Evolutionary conservation across 495 filamentous ascomycete genomes (phyloP).

Genomic region (Aspergillus egyptiacus): DNA sequence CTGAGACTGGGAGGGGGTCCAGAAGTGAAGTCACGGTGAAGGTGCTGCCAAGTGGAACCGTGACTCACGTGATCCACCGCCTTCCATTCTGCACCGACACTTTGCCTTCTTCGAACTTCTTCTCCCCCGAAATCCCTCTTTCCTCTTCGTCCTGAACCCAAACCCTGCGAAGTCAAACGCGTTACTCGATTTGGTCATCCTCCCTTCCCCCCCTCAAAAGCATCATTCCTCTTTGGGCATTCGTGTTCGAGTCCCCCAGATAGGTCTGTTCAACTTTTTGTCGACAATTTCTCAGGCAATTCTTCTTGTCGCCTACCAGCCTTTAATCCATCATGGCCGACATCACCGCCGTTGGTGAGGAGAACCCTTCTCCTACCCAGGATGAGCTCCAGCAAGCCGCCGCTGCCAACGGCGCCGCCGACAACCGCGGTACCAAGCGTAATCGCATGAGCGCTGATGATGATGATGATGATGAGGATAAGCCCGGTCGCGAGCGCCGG

Average conservation of each 20-base stretch:
- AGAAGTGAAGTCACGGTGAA: not conserved
- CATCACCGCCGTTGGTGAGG: conserved; percentile 42
- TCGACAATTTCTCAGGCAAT: conserved; percentile 2
- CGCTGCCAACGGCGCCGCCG: conserved; percentile 51
- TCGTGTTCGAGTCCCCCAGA: conserved; percentile 20
- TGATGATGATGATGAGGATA: conserved; percentile 97
- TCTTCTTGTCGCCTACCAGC: conserved; percentile 9
- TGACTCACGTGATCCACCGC: conserved; percentile 34
- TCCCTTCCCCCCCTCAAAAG: conserved; percentile 35
- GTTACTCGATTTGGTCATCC: conserved; percentile 50
- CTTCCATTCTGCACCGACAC: conserved; percentile 35
- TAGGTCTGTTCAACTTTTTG: conserved; percentile 19
- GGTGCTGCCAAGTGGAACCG: conserved; percentile 1
- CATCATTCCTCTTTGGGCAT: conserved; percentile 47
- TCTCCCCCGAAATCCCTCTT: conserved; percentile 28
- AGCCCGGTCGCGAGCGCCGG: conserved; percentile 93
- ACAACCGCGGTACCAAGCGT: conserved; percentile 84
- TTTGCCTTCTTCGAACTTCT: conserved; percentile 39
- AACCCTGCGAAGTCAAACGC: conserved; percentile 45
- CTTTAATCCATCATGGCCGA: conserved; percentile 35
- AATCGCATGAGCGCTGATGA: conserved; percentile 82
- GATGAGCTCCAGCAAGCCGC: conserved; percentile 48
- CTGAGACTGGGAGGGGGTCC: no score
- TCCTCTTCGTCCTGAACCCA: conserved; percentile 30
- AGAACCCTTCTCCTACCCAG: conserved; percentile 45